Evolutionary conservation across 805 yeast genomes (phyloP).

Genomic region (Starmerella cellae): DNA sequence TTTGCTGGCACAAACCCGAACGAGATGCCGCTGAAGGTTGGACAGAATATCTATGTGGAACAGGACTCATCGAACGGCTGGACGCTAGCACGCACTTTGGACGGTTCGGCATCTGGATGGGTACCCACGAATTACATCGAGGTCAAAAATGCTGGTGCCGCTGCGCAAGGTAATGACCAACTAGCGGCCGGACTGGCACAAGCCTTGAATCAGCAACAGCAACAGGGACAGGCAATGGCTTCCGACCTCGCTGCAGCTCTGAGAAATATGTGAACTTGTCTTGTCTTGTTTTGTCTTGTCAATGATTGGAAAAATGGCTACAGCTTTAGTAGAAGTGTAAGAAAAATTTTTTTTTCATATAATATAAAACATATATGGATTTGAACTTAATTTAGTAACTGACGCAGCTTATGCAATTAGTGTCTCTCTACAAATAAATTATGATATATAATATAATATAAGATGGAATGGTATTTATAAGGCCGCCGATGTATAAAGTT

Average conservation of each 20-base stretch:
- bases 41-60: conserved; percentile 57
- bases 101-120: conserved; percentile 83
- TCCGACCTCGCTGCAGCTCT: conserved; percentile 19
- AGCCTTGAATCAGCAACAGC: conserved; percentile 20
- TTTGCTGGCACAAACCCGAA: conserved; percentile 81
- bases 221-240: conserved; percentile 22
- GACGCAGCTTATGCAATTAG: no score
- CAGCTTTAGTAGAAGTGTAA: no score
- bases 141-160: conserved; percentile 17
- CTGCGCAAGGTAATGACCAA: conserved; percentile 4
- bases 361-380: no score
- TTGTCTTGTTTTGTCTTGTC: no score
- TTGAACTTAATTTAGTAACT: no score
- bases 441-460: no score
- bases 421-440: no score
- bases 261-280: conserved; percentile 7
- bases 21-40: conserved; percentile 64
- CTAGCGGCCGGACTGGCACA: conserved; percentile 21
- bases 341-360: no score
- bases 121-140: conserved; percentile 87
- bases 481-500: no score
- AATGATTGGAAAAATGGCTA: no score
- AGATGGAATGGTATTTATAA: no score
- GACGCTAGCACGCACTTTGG: conserved; percentile 75
- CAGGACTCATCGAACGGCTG: conserved; percentile 78